Evolutionary conservation across 148 eudicot species (phyloP).

Genomic region (Heliosperma pusillum): DNA sequence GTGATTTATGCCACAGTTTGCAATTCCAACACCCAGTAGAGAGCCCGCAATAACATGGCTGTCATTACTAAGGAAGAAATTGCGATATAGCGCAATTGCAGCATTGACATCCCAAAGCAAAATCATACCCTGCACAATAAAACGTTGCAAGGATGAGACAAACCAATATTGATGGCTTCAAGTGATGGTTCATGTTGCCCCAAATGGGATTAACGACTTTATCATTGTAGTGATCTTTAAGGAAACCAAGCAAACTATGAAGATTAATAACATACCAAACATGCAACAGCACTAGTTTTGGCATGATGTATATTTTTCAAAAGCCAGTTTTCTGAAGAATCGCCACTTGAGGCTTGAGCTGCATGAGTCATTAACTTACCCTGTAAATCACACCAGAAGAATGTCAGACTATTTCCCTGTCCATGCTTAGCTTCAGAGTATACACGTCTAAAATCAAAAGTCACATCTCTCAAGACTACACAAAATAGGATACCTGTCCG

Average conservation of each 20-base stretch:
- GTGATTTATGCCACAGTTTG: slow-evolving; percentile 68
- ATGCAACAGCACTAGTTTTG: slow-evolving; percentile 94
- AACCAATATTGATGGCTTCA: not conserved
- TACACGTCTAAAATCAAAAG: not conserved
- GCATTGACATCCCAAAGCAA: slow-evolving; percentile 95
- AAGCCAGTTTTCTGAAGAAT: slow-evolving; percentile 83
- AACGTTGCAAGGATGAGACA: slow-evolving; percentile 2
- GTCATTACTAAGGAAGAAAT: slow-evolving; percentile 84
- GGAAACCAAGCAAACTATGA: not conserved
- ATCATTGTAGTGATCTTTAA: not conserved
- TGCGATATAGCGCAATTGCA: slow-evolving; percentile 92
- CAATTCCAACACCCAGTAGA: slow-evolving; percentile 87
- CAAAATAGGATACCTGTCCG: slow-evolving; percentile 56
- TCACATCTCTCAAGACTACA: slow-evolving; percentile 1
- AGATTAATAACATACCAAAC: slow-evolving; percentile 54
- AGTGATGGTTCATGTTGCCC: no score
- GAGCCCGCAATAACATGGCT: slow-evolving; percentile 85
- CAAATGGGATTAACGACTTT: no score
- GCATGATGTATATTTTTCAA: slow-evolving; percentile 95
- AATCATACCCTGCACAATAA: slow-evolving; percentile 73
- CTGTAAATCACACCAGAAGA: slow-evolving; percentile 35
- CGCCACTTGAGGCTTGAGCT: slow-evolving; percentile 62
- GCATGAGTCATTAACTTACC: slow-evolving; percentile 85
- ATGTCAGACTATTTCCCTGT: not conserved
- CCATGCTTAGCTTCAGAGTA: no score